Evolutionary conservation across 164 flowering plant genomes (phyloP), one percentile per base, ranked within the genome.

Genomic region (Stephania japonica): DNA sequence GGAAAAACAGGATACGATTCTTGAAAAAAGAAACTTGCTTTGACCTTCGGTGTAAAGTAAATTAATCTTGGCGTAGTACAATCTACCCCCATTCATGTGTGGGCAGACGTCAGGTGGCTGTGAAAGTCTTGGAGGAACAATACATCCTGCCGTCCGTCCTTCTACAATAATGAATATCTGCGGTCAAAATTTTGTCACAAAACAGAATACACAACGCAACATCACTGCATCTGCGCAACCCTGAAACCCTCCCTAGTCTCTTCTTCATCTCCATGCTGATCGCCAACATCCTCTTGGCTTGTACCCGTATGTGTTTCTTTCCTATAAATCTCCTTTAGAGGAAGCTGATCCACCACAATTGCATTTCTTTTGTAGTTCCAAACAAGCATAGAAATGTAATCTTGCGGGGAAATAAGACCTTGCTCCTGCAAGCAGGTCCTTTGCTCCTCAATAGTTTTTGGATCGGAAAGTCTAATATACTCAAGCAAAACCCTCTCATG

Each of bases 281-380:
- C 47, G 68, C 74, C 80, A 25, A 38, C 5, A 62, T 64, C 77
- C 47, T 75, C 81, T 72, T 68, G 73, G 64, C 70, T 74, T 13
- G 84, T 77, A 19, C 73, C 75, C 75, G 78, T 67, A 27, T 80
- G 69, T 67, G 78, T 64, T 49, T 14, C 62, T 56, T 21, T 56
- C 26, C 26, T 71, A 38, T 75, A 53, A 70, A 47, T 76, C n/a
- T 80, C 81, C 9, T 72, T 53, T 42, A 80, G 13, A 25, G 87
- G 80, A 70, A 83, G 75, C 74, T 86, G 89, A 78, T 87, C 91
- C 38, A 81, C 72, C 75, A 73, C 24, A 18, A 83, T 75, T 63
- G 94, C 88, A 82, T 88, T 94, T 78, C 92, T 87, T 81, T 95
- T 93, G 82, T 93, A 93, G 83, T 90, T 95, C 98, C 99, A 95